Percentiles rank a stretch among this genome's conserved stretches.
These are phyloP conservation scores for Jatropha podagrica DNA, from an alignment of 441 rosid species.

Conservation along the genomic window DNA sequence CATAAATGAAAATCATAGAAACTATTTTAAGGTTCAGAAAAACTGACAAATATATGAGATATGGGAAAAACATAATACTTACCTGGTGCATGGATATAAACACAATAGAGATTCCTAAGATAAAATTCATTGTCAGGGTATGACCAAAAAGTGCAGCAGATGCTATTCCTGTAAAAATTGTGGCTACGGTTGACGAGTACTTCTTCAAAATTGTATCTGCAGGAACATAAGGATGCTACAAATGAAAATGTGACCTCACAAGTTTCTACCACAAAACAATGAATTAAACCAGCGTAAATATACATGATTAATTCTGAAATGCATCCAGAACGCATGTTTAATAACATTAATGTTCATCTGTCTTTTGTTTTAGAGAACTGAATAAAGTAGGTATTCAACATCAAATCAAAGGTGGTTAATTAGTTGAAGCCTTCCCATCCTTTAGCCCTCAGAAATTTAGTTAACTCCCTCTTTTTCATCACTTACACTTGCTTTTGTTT, in stretches of 20 bases:
- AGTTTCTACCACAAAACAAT: constrained; percentile 10
- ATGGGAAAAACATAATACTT: background rate
- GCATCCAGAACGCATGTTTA: background rate
- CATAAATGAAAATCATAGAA: constrained; percentile 15
- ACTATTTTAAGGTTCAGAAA: background rate
- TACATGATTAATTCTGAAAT: background rate
- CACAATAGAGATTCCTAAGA: constrained; percentile 89
- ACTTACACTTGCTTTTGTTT: background rate
- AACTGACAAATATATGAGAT: background rate
- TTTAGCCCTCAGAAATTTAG: background rate
- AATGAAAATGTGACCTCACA: background rate
- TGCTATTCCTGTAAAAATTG: constrained; percentile 94
- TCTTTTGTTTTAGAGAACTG: no score
- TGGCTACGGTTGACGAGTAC: constrained; percentile 94
- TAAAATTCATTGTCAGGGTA: constrained; percentile 73
- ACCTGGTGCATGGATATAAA: constrained; percentile 99
- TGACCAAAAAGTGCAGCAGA: constrained; percentile 94
- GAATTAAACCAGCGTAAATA: background rate
- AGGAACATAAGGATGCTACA: background rate
- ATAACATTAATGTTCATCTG: no score
- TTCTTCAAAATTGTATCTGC: constrained; percentile 97
- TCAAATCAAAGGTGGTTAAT: no score
- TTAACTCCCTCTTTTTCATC: background rate
- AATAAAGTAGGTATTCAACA: no score
- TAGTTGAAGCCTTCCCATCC: no score